phyloP scores from a whole-genome alignment of 2,329 filamentous ascomycete genomes.

The Ophioceras dolichostomum region DNA sequence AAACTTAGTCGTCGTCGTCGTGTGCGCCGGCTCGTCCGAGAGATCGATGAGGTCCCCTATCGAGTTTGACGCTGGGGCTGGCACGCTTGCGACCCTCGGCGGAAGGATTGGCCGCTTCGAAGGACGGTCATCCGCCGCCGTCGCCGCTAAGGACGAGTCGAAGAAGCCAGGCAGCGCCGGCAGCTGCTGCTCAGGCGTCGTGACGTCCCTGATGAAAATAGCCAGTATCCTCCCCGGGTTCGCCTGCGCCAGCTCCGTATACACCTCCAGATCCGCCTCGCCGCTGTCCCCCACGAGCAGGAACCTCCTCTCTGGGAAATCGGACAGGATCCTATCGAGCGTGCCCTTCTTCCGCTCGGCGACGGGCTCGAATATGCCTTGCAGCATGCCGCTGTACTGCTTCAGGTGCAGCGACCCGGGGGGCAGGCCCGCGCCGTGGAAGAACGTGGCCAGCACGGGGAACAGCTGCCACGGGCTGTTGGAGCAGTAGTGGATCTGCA shows the following conservation, averaged over 20 bases:
- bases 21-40: conserved; percentile 35
- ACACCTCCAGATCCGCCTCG: conserved; percentile 93
- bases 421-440: conserved; percentile 68
- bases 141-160: conserved; percentile 39
- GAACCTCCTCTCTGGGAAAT: conserved; percentile 85
- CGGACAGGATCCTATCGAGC: conserved; percentile 70
- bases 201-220: conserved; percentile 93
- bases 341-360: conserved; percentile 88
- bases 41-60: conserved; percentile 52
- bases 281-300: conserved; percentile 91
- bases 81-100: conserved; percentile 14
- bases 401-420: conserved; percentile 89
- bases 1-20: conserved; percentile 4
- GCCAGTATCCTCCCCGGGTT: conserved; percentile 75
- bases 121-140: background rate
- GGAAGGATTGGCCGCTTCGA: conserved; percentile 18
- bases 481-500: conserved; percentile 93
- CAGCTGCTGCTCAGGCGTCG: conserved; percentile 52
- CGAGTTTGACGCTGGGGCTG: conserved; percentile 27
- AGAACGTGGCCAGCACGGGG: conserved; percentile 76
- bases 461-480: conserved; percentile 98
- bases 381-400: conserved; percentile 91
- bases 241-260: conserved; percentile 79
- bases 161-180: conserved; percentile 55
- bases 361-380: conserved; percentile 95